phyloP scores from a whole-genome alignment of 1,284 basidiomycete species.

The Polyporus tsugae region DNA sequence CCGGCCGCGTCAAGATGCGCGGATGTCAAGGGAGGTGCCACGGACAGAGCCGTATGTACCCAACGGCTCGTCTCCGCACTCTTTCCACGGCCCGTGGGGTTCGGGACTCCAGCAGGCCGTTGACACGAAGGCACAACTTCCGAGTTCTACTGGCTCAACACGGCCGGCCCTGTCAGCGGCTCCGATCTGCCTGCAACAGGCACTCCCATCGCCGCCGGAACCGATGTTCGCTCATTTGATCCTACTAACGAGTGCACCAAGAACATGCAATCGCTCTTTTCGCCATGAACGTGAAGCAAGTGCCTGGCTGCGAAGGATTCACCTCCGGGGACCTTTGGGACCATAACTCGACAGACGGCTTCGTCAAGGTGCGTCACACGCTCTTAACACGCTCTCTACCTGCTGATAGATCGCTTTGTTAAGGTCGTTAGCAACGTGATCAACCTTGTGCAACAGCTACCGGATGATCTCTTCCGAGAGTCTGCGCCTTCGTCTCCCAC shows the following conservation, averaged over 20 bases:
- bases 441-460: constrained; percentile 85
- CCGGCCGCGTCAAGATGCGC: too few species aligned
- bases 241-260: constrained; percentile 77
- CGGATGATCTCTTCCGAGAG: constrained; percentile 75
- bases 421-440: constrained; percentile 94
- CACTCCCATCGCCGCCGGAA: constrained; percentile 75
- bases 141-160: too few species aligned
- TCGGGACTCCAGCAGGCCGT: too few species aligned
- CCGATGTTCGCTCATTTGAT: constrained; percentile 70
- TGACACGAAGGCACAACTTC: too few species aligned
- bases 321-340: constrained; percentile 92
- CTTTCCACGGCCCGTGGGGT: too few species aligned
- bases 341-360: constrained; percentile 91
- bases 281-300: constrained; percentile 74
- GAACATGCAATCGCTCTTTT: constrained; percentile 85
- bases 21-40: too few species aligned
- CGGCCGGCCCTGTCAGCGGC: too few species aligned
- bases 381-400: background rate
- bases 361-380: constrained; percentile 82
- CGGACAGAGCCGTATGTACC: too few species aligned
- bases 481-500: constrained; percentile 65
- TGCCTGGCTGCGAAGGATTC: constrained; percentile 75
- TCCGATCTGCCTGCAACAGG: constrained; percentile 61
- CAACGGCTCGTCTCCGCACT: too few species aligned
- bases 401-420: constrained; percentile 12